Evolutionary conservation across 306 rosid genomes (phyloP).

Genomic region (Vigna mungo): DNA sequence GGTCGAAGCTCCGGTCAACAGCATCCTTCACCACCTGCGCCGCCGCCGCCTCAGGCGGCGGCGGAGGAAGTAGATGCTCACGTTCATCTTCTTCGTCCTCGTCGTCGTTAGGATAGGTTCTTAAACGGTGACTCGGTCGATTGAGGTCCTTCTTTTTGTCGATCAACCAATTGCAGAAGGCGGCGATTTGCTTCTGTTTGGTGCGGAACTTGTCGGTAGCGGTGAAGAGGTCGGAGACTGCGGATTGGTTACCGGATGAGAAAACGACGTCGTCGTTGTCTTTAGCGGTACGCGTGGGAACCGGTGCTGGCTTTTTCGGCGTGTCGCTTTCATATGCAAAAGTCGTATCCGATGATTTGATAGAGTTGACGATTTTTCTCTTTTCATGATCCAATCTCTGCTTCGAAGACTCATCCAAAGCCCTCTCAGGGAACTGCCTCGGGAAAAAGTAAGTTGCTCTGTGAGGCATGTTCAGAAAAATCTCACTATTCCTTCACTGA

Average conservation of each 20-base stretch:
- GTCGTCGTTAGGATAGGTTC: not conserved
- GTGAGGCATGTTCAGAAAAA: slow-evolving; percentile 77
- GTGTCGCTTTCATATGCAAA: slow-evolving; percentile 57
- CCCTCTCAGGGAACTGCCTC: slow-evolving; percentile 83
- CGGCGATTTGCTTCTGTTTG: slow-evolving; percentile 59
- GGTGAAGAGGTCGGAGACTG: slow-evolving; percentile 68
- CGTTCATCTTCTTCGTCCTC: slow-evolving; percentile 49
- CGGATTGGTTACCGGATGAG: slow-evolving; percentile 43
- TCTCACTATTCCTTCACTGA: not conserved
- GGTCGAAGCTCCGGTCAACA: slow-evolving; percentile 67
- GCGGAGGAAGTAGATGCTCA: slow-evolving; percentile 33
- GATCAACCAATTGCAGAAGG: slow-evolving; percentile 68
- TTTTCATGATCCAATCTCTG: slow-evolving; percentile 63
- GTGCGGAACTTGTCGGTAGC: slow-evolving; percentile 42
- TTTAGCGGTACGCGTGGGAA: not conserved
- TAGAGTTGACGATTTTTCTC: slow-evolving; percentile 51
- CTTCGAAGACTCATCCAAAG: slow-evolving; percentile 64
- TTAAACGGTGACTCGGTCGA: slow-evolving; percentile 48
- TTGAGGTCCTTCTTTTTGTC: slow-evolving; percentile 56
- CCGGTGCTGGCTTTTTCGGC: slow-evolving; percentile 35
- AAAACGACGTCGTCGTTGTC: slow-evolving; percentile 48
- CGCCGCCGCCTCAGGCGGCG: slow-evolving; percentile 9
- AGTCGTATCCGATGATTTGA: slow-evolving; percentile 41
- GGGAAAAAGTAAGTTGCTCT: slow-evolving; percentile 97
- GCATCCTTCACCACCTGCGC: slow-evolving; percentile 48